Conservation (phyloP, 495 filamentous ascomycete genomes). For the Tetracladium marchalianum region DNA sequence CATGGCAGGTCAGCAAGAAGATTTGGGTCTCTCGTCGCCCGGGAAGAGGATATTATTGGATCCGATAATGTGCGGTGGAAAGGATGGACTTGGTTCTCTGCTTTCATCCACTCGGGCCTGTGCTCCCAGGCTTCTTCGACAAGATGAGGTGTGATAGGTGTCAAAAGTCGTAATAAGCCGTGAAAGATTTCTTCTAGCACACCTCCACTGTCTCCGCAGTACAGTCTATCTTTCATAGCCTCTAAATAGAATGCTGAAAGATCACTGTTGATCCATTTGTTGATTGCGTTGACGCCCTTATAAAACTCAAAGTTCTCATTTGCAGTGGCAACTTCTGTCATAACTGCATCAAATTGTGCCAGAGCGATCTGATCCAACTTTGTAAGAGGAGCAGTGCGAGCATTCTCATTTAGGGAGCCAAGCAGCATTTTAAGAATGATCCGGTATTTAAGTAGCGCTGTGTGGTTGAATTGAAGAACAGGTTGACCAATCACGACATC, state of each 20-base stretch:
- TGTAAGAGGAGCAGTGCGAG: slow-evolving; percentile 31
- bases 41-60: slow-evolving; percentile 21
- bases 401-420: slow-evolving; percentile 62
- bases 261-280: slow-evolving; percentile 68
- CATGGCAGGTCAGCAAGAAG: slow-evolving; percentile 42
- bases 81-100: slow-evolving; percentile 28
- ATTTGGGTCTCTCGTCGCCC: slow-evolving; percentile 30
- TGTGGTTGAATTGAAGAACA: slow-evolving; percentile 64
- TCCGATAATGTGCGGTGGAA: slow-evolving; percentile 25
- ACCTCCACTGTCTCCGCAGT: slow-evolving; percentile 60
- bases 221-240: slow-evolving; percentile 79
- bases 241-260: slow-evolving; percentile 94
- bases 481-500: slow-evolving; percentile 72
- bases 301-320: slow-evolving; percentile 72
- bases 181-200: slow-evolving; percentile 61
- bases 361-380: slow-evolving; percentile 68
- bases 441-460: slow-evolving; percentile 71
- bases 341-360: slow-evolving; percentile 55
- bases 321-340: slow-evolving; percentile 45
- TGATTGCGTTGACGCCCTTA: slow-evolving; percentile 62
- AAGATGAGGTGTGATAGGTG: slow-evolving; percentile 73
- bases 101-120: slow-evolving; percentile 52
- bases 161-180: slow-evolving; percentile 64
- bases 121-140: slow-evolving; percentile 84
- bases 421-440: slow-evolving; percentile 81